phyloP scores from a whole-genome alignment of 306 rosid species.

The Phaseolus lunatus region DNA sequence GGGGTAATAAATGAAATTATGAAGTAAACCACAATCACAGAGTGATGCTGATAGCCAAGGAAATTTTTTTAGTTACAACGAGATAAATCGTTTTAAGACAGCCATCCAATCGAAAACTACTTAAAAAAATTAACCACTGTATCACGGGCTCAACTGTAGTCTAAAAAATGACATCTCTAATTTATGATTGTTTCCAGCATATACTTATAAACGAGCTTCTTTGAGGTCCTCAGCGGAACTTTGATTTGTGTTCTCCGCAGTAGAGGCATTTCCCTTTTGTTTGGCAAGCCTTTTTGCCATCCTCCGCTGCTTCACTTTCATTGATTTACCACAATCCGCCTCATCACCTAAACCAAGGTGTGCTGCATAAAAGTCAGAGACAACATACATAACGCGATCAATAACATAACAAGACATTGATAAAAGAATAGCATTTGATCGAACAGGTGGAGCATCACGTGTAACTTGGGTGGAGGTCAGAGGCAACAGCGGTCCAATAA shows the following conservation, averaged over 20 bases:
- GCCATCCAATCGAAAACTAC: background rate
- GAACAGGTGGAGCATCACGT: constrained; percentile 43
- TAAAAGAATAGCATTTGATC: constrained; percentile 48
- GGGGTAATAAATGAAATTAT: background rate
- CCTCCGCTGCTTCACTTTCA: constrained; percentile 65
- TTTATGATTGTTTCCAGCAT: background rate
- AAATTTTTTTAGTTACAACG: too few relatives aligned
- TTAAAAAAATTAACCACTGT: background rate
- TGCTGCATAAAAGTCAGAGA: constrained; percentile 1
- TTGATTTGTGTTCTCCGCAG: constrained; percentile 31
- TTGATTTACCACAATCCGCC: constrained; percentile 5
- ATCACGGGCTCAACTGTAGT: background rate
- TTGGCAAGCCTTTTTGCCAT: constrained; percentile 60
- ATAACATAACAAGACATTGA: background rate
- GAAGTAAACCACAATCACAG: background rate
- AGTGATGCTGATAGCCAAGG: too few relatives aligned
- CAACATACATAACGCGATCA: background rate
- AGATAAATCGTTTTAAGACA: background rate
- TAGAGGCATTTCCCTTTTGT: constrained; percentile 37
- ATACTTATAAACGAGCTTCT: background rate
- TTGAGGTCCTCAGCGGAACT: constrained; percentile 14
- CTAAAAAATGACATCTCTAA: background rate
- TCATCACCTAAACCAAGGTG: constrained; percentile 49
- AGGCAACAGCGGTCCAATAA: constrained; percentile 71
- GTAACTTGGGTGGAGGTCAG: background rate